A percentile compares a stretch with the other conserved stretches of the same genome.
Conservation (phyloP, 495 filamentous ascomycete species). For the Penicillium parvum region DNA sequence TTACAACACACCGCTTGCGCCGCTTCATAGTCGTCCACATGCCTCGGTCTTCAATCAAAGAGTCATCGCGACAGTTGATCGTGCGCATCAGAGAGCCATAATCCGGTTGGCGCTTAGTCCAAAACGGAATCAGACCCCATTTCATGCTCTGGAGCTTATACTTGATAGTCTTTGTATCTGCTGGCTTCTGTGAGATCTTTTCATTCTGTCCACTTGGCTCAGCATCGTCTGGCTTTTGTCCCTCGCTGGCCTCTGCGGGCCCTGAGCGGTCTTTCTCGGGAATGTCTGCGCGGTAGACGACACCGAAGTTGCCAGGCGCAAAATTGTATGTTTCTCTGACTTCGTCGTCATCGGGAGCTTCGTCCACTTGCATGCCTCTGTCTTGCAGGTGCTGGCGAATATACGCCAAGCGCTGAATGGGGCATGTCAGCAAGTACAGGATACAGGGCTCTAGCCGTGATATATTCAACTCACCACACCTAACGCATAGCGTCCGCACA, state of each 20-base stretch:
- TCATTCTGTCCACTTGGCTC: background rate
- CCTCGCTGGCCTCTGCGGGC: conserved; percentile 23
- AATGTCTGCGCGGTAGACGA: conserved; percentile 78
- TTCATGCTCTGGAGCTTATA: conserved; percentile 90
- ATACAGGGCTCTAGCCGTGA: conserved; percentile 1
- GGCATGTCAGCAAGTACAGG: conserved; percentile 11
- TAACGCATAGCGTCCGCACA: conserved; percentile 87
- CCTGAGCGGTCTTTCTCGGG: conserved; percentile 45
- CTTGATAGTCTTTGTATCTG: conserved; percentile 29
- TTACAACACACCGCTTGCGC: conserved; percentile 77
- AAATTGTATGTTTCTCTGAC: conserved; percentile 87
- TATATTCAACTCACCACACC: conserved; percentile 56
- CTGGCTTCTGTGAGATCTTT: background rate
- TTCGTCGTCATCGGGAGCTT: conserved; percentile 69
- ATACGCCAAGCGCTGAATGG: conserved; percentile 53
- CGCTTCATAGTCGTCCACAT: conserved; percentile 93
- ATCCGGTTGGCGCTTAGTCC: conserved; percentile 78
- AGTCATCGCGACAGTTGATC: conserved; percentile 95
- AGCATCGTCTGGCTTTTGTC: conserved; percentile 3
- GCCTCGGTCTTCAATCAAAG: conserved; percentile 65
- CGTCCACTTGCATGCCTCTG: conserved; percentile 71
- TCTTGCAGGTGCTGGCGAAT: conserved; percentile 67
- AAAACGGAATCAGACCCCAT: conserved; percentile 90
- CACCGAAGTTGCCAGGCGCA: conserved; percentile 78
- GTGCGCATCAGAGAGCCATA: conserved; percentile 75